Base-by-base conservation (phyloP, 1,284 basidiomycete species). In the Neolentinus lepideus region DNA sequence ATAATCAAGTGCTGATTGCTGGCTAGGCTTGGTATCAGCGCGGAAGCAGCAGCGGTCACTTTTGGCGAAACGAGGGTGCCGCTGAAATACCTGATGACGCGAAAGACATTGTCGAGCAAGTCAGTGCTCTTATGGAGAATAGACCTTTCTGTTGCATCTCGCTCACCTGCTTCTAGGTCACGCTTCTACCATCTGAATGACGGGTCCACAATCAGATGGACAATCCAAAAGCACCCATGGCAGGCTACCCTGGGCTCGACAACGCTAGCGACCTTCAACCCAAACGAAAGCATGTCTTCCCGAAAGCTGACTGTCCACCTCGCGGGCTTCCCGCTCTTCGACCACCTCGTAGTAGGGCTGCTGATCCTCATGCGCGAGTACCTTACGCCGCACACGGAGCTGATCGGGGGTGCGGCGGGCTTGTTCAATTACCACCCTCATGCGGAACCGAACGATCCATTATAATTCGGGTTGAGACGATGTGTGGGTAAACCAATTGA, bases 301-400 rank as follows among this genome's bases (percentile, higher is more conserved):
- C 59, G 62, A 11, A 61, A 60, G 45, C 53, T 67, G 24, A 58
- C 61, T 8, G 52, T 67, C 19, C 57, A 64, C 50, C 64, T 64
- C 6, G 43, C 57, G 24, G 66, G 57, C 16, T 63, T 63, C 48
- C 56, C 54, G 26, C 57, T 59, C 9, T 59, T 65, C 36, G 66
- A 67, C 58, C 61, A 66, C 43, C 54, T 67, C 31, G 58, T 67
- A 43, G 54, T 66, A 10, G 61, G 58, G 12, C 52, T 62, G 24
- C 48, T 67, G 35, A 62, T 67, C n/a, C 56, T 67, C 26, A 64
- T 66, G 66, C 61, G 65, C 31, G 64, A 67, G 53, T 55, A 62
- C 51, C 60, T 61, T 35, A 61, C 61, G 2, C 61, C 60, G 1
- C n/a, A 52, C 26, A 51, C 55, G 10, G 56, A 53, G 22, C 53